Percentiles rank a stretch among this genome's conserved stretches.
These are phyloP conservation scores for Ophiocordyceps polyrhachis-furcata DNA, from an alignment of 2,329 filamentous ascomycete species.

Conservation along the genomic window DNA sequence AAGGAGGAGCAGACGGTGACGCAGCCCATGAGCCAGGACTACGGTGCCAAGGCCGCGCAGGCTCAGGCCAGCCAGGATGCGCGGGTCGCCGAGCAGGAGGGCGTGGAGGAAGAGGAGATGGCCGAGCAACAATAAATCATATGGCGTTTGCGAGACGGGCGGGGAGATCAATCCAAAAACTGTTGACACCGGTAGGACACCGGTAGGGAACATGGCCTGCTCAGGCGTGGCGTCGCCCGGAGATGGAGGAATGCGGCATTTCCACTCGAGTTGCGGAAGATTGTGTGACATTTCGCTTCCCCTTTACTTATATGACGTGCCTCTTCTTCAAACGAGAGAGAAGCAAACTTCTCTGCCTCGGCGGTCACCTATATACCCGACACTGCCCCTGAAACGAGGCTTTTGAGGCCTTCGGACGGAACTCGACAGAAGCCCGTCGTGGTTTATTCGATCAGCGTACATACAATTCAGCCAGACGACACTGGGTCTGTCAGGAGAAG, in stretches of 20 bases:
- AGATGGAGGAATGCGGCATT: slow-evolving; percentile 13
- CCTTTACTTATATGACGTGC: neutral
- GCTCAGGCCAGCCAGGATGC: slow-evolving; percentile 46
- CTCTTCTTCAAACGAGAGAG: neutral
- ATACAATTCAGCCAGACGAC: neutral
- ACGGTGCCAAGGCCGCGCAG: slow-evolving; percentile 77
- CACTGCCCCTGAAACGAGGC: neutral
- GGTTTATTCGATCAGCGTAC: neutral
- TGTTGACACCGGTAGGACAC: slow-evolving; percentile 3
- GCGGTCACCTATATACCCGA: too few relatives aligned
- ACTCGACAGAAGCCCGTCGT: neutral
- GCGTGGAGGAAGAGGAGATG: slow-evolving; percentile 26
- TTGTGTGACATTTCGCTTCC: neutral
- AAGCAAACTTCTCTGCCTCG: neutral
- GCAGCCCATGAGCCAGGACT: slow-evolving; percentile 95
- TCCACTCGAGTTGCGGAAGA: neutral
- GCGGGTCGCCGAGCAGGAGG: slow-evolving; percentile 38
- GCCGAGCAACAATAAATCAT: slow-evolving; percentile 16
- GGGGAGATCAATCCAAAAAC: slow-evolving; percentile 6
- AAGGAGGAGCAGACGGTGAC: slow-evolving; percentile 97
- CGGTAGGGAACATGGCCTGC: slow-evolving; percentile 15
- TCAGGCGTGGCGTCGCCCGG: slow-evolving; percentile 15
- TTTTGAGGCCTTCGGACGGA: neutral
- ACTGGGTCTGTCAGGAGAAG: neutral
- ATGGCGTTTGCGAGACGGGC: slow-evolving; percentile 1